A percentile compares a stretch with the other conserved stretches of the same genome.
Evolutionary conservation across 2,329 filamentous ascomycete species (phyloP).

Genomic region (Triangularia verruculosa): DNA sequence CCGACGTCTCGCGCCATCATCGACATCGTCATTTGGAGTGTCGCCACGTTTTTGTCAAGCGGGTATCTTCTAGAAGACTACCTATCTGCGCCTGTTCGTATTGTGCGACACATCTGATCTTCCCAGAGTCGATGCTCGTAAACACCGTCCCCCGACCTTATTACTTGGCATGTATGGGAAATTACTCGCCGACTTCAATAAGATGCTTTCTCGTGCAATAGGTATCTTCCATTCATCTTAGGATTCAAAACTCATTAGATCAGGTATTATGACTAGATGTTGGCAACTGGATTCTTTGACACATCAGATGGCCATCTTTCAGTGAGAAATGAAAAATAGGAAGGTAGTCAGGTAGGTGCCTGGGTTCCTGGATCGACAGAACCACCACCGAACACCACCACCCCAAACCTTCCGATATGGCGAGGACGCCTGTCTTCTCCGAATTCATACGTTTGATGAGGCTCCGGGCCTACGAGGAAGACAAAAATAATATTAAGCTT

Average conservation of each 20-base stretch:
- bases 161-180: background rate
- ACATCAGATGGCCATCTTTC: no score
- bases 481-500: background rate
- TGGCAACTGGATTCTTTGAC: no score
- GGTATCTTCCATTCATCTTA: no score
- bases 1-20: background rate
- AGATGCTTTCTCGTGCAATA: no score
- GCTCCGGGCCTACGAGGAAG: background rate
- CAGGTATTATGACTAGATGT: no score
- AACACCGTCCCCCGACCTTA: no score
- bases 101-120: no score
- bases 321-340: no score
- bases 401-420: background rate
- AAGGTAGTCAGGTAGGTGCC: no score
- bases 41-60: background rate
- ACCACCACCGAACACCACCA: background rate
- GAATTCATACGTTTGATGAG: background rate
- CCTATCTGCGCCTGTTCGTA: no score
- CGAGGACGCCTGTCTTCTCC: background rate
- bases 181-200: background rate
- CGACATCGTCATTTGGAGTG: background rate
- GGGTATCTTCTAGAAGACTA: background rate
- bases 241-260: no score
- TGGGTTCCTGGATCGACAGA: background rate
- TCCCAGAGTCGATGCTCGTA: no score